Conservation (phyloP, 768 basidiomycete genomes). For the Tubosaeta sp. region DNA sequence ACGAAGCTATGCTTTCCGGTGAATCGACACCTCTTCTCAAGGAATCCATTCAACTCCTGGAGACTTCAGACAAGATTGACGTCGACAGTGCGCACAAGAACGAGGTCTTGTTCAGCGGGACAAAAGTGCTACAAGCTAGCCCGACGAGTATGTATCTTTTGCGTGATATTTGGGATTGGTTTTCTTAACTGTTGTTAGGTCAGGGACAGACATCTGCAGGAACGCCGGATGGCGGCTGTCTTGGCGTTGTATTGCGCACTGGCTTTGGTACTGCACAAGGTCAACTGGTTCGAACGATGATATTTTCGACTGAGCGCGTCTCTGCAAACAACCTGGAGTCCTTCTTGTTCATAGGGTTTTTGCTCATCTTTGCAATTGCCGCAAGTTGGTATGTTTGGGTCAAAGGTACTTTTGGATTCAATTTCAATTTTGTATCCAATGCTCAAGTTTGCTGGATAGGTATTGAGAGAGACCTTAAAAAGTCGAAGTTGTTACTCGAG, state of each 20-base stretch:
- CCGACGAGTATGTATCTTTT: constrained; percentile 33
- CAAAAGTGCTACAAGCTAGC: constrained; percentile 88
- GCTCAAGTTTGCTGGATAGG: constrained; percentile 41
- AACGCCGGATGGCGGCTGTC: constrained; percentile 89
- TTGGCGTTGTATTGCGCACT: constrained; percentile 89
- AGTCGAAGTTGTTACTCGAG: constrained; percentile 91
- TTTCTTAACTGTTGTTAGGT: constrained; percentile 12
- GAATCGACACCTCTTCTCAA: constrained; percentile 97
- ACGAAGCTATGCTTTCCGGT: constrained; percentile 98
- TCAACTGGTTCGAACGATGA: constrained; percentile 97
- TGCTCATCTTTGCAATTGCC: constrained; percentile 95
- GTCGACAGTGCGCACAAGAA: constrained; percentile 86
- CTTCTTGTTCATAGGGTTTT: constrained; percentile 97
- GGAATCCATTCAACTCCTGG: constrained; percentile 86
- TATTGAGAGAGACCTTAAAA: constrained; percentile 88
- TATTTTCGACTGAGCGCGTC: constrained; percentile 95
- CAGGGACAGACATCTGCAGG: constrained; percentile 40
- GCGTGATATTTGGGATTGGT: background rate
- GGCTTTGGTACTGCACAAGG: constrained; percentile 98
- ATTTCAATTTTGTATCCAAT: background rate
- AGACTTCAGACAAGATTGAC: constrained; percentile 70
- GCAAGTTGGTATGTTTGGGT: constrained; percentile 99
- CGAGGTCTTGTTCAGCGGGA: constrained; percentile 88
- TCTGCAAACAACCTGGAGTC: constrained; percentile 95
- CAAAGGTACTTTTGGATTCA: constrained; percentile 56